Evolutionary conservation across 2,329 filamentous ascomycete genomes (phyloP).

Genomic region (Fusarium paranaense): DNA sequence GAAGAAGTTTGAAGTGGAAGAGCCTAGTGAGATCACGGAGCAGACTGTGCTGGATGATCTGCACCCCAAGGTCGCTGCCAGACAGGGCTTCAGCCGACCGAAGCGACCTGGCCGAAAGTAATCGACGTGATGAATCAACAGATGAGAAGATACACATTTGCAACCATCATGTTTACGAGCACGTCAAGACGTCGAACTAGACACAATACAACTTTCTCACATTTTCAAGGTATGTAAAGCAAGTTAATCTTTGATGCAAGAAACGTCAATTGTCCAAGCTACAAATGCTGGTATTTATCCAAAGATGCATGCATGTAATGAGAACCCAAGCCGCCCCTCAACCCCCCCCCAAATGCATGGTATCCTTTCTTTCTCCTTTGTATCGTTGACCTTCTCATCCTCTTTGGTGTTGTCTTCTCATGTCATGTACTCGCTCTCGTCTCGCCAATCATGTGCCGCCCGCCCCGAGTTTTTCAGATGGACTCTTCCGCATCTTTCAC

Average conservation of each 20-base stretch:
- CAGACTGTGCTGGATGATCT: constrained; percentile 73
- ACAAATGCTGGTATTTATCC: constrained; percentile 46
- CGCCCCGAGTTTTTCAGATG: constrained; percentile 17
- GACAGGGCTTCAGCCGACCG: constrained; percentile 79
- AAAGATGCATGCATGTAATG: constrained; percentile 44
- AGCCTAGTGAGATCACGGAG: constrained; percentile 78
- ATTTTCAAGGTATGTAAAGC: neutral
- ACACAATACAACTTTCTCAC: constrained; percentile 1
- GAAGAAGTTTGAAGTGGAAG: constrained; percentile 77
- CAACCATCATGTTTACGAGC: neutral
- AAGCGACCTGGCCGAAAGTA: constrained; percentile 78
- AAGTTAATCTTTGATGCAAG: constrained; percentile 21
- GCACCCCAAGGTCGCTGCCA: constrained; percentile 73
- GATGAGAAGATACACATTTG: constrained; percentile 10
- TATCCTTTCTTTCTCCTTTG: constrained; percentile 39
- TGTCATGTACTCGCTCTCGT: constrained; percentile 1
- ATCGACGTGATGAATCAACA: constrained; percentile 3
- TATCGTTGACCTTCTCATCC: constrained; percentile 25
- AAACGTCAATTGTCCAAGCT: constrained; percentile 44
- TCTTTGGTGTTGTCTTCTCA: constrained; percentile 1
- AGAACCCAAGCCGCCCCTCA: constrained; percentile 37
- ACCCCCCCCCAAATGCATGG: constrained; percentile 38
- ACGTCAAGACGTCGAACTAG: neutral
- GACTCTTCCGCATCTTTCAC: constrained; percentile 29
- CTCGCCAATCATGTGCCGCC: neutral